phyloP scores from a whole-genome alignment of 2,329 filamentous ascomycete species.

The Aspergillus sp. region DNA sequence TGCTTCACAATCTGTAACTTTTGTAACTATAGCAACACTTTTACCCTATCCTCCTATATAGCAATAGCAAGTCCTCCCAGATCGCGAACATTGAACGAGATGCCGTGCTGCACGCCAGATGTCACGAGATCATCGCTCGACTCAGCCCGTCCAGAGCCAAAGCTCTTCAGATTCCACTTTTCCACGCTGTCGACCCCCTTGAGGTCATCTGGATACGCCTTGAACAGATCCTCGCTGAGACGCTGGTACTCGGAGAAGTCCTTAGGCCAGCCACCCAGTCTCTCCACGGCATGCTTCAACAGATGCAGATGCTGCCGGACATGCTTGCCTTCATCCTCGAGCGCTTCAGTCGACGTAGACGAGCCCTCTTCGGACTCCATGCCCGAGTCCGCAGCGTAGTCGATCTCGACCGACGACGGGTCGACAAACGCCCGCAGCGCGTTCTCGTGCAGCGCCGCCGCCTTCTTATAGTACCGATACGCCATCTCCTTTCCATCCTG shows the following conservation, averaged over 20 bases:
- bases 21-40: constrained; percentile 1
- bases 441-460: constrained; percentile 37
- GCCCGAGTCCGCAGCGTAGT: constrained; percentile 1
- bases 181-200: constrained; percentile 45
- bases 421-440: constrained; percentile 37
- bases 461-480: constrained; percentile 39
- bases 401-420: constrained; percentile 25
- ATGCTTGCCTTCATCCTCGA: constrained; percentile 18
- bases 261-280: constrained; percentile 45
- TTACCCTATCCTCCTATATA: constrained; percentile 2
- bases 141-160: constrained; percentile 47
- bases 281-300: constrained; percentile 38
- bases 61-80: constrained; percentile 8
- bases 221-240: constrained; percentile 45
- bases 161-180: constrained; percentile 47
- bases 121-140: constrained; percentile 29
- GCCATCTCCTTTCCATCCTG: constrained; percentile 33
- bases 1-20: background rate
- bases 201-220: constrained; percentile 37
- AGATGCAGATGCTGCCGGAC: constrained; percentile 37
- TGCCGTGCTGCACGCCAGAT: constrained; percentile 5
- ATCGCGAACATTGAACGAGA: constrained; percentile 7
- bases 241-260: constrained; percentile 47
- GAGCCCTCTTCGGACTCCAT: constrained; percentile 1
- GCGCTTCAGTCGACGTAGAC: background rate